Conservation (phyloP, 176 grass and related monocot species). For the Oryza meyeriana region DNA sequence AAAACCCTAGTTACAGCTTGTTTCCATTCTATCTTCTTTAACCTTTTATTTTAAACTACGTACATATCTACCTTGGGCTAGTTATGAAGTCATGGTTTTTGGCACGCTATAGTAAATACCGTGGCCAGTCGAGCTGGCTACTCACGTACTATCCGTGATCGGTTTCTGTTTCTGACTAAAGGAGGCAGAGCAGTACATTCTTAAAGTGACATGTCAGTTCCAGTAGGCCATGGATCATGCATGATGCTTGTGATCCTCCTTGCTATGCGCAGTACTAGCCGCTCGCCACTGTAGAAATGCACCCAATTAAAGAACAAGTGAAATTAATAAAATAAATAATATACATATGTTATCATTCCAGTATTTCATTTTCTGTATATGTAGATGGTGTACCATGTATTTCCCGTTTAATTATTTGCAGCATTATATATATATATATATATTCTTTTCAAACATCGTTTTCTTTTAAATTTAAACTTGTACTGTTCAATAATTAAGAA, state of each 20-base stretch:
- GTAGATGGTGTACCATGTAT: not conserved
- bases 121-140: constrained; percentile 5
- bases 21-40: not conserved
- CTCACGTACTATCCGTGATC: constrained; percentile 37
- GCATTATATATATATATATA: not conserved
- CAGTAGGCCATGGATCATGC: constrained; percentile 18
- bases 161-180: constrained; percentile 20
- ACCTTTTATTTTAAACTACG: not conserved
- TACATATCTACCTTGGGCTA: not conserved
- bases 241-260: constrained; percentile 20
- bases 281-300: not conserved
- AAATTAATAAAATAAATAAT: not conserved
- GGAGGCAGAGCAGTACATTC: constrained; percentile 28
- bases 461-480: not conserved
- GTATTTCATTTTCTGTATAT: not conserved
- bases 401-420: not conserved
- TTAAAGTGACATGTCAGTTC: constrained; percentile 46
- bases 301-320: not conserved
- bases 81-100: constrained; percentile 23
- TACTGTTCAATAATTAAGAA: not conserved
- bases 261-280: not conserved
- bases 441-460: not conserved
- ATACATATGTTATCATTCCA: not conserved
- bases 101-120: constrained; percentile 15
- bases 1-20: not conserved